Percentiles rank a stretch among this genome's conserved stretches.
phyloP scores from a whole-genome alignment of 768 basidiomycete genomes.

The Russula sp. region DNA sequence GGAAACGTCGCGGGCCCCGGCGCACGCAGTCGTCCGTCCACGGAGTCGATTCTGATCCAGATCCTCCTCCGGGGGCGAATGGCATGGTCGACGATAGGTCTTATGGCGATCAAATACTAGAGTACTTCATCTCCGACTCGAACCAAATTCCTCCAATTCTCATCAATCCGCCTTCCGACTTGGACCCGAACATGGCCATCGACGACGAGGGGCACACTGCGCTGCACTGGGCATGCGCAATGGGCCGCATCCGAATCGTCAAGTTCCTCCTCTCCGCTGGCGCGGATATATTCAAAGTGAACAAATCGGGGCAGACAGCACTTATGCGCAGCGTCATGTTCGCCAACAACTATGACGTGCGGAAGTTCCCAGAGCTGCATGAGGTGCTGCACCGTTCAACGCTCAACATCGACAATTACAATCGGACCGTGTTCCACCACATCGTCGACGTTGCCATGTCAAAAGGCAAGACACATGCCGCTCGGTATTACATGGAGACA shows the following conservation, averaged over 20 bases:
- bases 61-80: slow-evolving; percentile 35
- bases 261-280: slow-evolving; percentile 90
- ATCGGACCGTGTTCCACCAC: slow-evolving; percentile 97
- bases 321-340: slow-evolving; percentile 99
- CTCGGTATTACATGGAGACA: slow-evolving; percentile 98
- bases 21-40: slow-evolving; percentile 37
- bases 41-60: slow-evolving; percentile 42
- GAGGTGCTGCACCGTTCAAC: slow-evolving; percentile 97
- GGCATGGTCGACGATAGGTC: slow-evolving; percentile 50
- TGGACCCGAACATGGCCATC: slow-evolving; percentile 93
- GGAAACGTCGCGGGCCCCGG: slow-evolving; percentile 46
- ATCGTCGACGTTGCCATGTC: slow-evolving; percentile 96
- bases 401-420: slow-evolving; percentile 96
- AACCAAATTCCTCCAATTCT: slow-evolving; percentile 85
- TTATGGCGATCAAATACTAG: slow-evolving; percentile 95
- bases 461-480: slow-evolving; percentile 96
- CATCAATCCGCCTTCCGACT: slow-evolving; percentile 81
- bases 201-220: slow-evolving; percentile 98
- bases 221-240: slow-evolving; percentile 97
- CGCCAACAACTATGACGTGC: slow-evolving; percentile 98
- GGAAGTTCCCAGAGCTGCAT: slow-evolving; percentile 97
- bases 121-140: slow-evolving; percentile 98
- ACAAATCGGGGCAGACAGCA: slow-evolving; percentile 93
- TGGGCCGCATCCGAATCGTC: slow-evolving; percentile 95
- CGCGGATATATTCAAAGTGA: slow-evolving; percentile 95